Evolutionary conservation across 192 early-diverging fungal genomes (phyloP), one percentile per base, ranked within the genome.

Genomic region (Backusella tarrabulga): DNA sequence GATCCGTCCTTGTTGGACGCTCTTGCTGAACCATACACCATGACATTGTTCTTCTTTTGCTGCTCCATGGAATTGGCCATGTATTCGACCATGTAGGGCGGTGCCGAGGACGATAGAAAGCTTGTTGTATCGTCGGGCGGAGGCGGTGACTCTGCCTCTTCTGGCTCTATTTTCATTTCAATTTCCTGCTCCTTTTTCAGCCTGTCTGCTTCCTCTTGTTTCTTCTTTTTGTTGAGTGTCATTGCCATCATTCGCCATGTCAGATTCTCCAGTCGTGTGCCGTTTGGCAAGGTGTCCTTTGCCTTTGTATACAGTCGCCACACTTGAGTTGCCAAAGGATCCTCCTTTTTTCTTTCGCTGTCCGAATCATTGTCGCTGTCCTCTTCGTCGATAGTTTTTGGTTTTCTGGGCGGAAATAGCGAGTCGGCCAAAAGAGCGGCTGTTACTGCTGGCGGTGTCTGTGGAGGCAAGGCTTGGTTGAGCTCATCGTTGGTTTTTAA

Each of bases 241-340:
- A 92, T 89, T 32, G 91, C 90, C 92, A 95, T 93, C 82, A 95
- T 88, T 29, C 95, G 84, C 95, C 95, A 96, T 7, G 92, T 89
- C 76, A 95, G 75, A 84, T 96, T 96, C 80, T 96, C 95, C 8
- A 95, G 84, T 34, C 95, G 84, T 23, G 87, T 87, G 35, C 94
- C 95, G 63, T 94, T 88, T 4, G 92, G 92, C 40, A 96, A 77
- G 4, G 90, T 90, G 60, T 92, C 90, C 81, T 94, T 95, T 23
- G 93, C 92, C 81, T 94, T 94, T 21, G 93, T 91, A 74, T 87
- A 94, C 54, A 96, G 77, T 73, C 88, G 81, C 95, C 95, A 96
- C 15, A 91, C 79, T 44, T 92, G 83, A 68, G 87, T 88, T 21
- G 84, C 87, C 11, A 88, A 69, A 40, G 87, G 86, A 66, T 90